Conservation (phyloP, 179 eudicot species). For the Heliamphora pulchella region DNA sequence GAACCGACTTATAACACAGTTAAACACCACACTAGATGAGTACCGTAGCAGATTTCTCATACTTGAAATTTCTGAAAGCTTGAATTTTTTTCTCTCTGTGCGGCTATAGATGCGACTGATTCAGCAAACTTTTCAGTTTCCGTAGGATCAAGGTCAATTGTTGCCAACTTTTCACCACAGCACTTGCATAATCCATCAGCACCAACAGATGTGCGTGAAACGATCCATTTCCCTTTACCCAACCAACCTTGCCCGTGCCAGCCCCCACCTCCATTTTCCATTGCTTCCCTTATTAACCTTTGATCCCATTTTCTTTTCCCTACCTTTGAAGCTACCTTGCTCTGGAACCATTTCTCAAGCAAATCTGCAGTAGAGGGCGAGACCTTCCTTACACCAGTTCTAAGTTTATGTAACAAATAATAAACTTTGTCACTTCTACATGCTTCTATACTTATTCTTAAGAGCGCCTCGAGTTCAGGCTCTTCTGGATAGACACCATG, state of each 20-base stretch:
- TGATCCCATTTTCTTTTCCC: conserved; percentile 77
- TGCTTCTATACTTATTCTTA: conserved; percentile 54
- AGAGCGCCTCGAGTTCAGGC: conserved; percentile 76
- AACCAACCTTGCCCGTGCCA: conserved; percentile 97
- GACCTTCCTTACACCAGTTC: conserved; percentile 52
- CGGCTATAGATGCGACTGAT: conserved; percentile 73
- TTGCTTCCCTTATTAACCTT: conserved; percentile 30
- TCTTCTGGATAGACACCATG: conserved; percentile 76
- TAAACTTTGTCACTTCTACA: conserved; percentile 67
- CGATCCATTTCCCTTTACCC: conserved; percentile 73
- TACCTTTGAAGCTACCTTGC: conserved; percentile 54
- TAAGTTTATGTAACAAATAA: conserved; percentile 72
- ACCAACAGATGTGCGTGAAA: conserved; percentile 43
- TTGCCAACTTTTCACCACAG: conserved; percentile 69
- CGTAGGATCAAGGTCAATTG: conserved; percentile 81
- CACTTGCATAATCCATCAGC: conserved; percentile 62
- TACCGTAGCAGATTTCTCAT: conserved; percentile 18
- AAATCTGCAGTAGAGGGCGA: conserved; percentile 54
- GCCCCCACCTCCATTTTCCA: conserved; percentile 76
- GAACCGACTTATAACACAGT: conserved; percentile 16
- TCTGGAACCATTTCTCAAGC: conserved; percentile 66
- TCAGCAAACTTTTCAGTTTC: conserved; percentile 83
- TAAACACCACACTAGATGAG: background rate
- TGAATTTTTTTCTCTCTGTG: conserved; percentile 53
- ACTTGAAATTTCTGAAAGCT: conserved; percentile 90